phyloP scores from a whole-genome alignment of 208 protist genomes.

The Leishmania turanica region DNA sequence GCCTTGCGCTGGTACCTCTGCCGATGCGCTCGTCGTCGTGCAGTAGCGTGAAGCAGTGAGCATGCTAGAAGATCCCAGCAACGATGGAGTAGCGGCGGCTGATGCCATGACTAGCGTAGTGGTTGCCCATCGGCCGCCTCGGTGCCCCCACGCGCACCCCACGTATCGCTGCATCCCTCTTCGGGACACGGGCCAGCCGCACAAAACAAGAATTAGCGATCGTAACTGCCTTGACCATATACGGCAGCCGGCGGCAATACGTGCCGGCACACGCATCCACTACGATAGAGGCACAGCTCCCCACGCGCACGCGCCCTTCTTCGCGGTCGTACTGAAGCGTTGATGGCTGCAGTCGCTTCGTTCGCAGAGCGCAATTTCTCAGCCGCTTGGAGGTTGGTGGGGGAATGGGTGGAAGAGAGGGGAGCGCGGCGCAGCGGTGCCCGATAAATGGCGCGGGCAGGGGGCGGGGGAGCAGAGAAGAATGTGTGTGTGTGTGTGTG shows the following conservation, averaged over 20 bases:
- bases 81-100: background rate
- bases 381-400: background rate
- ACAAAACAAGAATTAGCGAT: background rate
- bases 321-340: background rate
- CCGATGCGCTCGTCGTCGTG: slow-evolving; percentile 4
- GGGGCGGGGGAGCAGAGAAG: background rate
- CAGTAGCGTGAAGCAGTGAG: slow-evolving; percentile 6
- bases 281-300: background rate
- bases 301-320: background rate
- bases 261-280: background rate
- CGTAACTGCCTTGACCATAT: background rate
- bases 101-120: background rate
- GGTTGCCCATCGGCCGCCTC: background rate
- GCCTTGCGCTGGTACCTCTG: background rate
- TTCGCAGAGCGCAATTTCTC: background rate
- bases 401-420: background rate
- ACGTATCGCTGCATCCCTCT: background rate
- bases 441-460: background rate
- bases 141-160: background rate
- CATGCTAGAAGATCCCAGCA: background rate
- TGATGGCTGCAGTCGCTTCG: background rate
- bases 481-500: background rate
- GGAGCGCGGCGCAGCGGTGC: background rate
- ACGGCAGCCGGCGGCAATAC: background rate
- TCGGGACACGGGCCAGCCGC: background rate